These are phyloP conservation scores for Vaccinium corymbosum DNA, from an alignment of 148 eudicot species.

Conservation along the genomic window DNA sequence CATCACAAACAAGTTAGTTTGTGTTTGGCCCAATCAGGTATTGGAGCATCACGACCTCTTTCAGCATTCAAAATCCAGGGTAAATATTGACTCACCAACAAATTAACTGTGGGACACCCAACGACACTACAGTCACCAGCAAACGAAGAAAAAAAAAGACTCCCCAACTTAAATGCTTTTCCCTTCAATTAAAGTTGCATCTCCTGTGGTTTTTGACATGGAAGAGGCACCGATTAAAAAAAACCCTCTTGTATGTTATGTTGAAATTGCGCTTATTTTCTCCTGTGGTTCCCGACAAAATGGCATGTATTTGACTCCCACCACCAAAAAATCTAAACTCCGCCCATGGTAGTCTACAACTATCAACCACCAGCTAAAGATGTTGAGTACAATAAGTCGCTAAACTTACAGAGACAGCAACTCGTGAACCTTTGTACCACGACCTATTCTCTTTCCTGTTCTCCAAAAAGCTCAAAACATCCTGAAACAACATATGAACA, in stretches of 20 bases:
- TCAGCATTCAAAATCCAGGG: neutral
- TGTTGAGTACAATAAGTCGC: neutral
- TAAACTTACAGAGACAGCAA: slow-evolving; percentile 65
- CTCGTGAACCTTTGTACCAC: slow-evolving; percentile 62
- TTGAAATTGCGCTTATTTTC: neutral
- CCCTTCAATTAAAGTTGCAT: neutral
- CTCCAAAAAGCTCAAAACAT: slow-evolving; percentile 55
- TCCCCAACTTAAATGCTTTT: neutral
- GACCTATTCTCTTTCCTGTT: slow-evolving; percentile 68
- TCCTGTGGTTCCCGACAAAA: neutral
- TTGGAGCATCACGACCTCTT: neutral
- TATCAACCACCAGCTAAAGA: neutral
- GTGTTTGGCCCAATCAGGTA: neutral
- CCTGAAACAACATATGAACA: slow-evolving; percentile 31
- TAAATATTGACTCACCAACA: neutral
- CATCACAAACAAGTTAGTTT: neutral
- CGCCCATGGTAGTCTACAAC: neutral
- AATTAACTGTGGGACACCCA: neutral
- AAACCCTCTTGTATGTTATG: neutral
- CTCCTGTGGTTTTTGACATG: neutral
- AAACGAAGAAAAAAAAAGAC: neutral
- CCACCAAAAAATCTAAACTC: neutral
- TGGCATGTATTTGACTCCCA: neutral
- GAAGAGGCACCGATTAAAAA: neutral
- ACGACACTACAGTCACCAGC: neutral